phyloP scores from a whole-genome alignment of 768 basidiomycete species.

The Rhizopogon roseolus region DNA sequence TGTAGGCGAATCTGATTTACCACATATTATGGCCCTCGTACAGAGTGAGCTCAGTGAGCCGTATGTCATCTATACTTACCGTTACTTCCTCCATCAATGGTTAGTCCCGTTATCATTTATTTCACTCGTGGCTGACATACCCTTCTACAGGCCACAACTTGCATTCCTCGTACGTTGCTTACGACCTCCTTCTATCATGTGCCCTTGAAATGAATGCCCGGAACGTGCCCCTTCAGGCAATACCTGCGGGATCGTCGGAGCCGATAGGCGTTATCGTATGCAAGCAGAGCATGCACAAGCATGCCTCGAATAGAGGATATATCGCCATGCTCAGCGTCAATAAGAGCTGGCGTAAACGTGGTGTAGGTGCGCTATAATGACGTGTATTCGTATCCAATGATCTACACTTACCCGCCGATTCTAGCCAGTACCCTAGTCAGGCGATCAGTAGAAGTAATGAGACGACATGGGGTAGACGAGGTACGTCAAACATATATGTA shows the following conservation, averaged over 20 bases:
- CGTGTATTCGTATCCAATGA: not conserved
- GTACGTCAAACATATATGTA: slow-evolving; percentile 41
- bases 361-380: slow-evolving; percentile 68
- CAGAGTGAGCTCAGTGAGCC: slow-evolving; percentile 94
- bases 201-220: not conserved
- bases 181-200: not conserved
- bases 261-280: slow-evolving; percentile 94
- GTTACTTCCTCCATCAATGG: slow-evolving; percentile 97
- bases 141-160: slow-evolving; percentile 71
- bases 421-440: slow-evolving; percentile 83
- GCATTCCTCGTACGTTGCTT: slow-evolving; percentile 59
- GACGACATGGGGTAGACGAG: slow-evolving; percentile 77
- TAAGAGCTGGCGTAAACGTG: slow-evolving; percentile 79
- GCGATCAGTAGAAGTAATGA: slow-evolving; percentile 83
- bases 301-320: slow-evolving; percentile 80
- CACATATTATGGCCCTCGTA: slow-evolving; percentile 81
- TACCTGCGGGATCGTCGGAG: slow-evolving; percentile 26
- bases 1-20: slow-evolving; percentile 70
- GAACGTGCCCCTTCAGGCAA: slow-evolving; percentile 13
- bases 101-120: slow-evolving; percentile 34
- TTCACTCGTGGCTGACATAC: slow-evolving; percentile 4
- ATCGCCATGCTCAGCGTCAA: slow-evolving; percentile 96
- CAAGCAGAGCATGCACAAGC: slow-evolving; percentile 89
- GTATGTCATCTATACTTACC: slow-evolving; percentile 93
- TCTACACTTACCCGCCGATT: not conserved